Base-by-base conservation (phyloP, 73 alveolate genomes). In the Loxodes magnus region DNA sequence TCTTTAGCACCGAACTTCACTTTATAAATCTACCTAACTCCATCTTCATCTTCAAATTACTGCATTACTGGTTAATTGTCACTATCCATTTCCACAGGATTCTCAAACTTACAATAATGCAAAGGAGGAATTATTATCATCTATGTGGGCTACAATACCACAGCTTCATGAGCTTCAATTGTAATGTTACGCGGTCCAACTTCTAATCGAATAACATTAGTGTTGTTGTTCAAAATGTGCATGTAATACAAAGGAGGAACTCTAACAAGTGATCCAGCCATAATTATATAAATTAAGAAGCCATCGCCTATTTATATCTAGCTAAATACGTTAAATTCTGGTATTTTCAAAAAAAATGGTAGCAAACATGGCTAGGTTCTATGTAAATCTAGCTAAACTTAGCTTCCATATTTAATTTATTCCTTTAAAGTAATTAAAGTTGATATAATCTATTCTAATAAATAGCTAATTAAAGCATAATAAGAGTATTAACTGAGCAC, bases 171-270 rank as follows among this genome's bases (percentile, higher is more conserved):
- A 29, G 51, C 77, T 52, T 64, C 30, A 1, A 53, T 22, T 39
- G 56, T 64, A 9, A 64, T 38, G 15, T 53, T 64, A 37, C 36
- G 20, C 4, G 77, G 77, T 2, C 77, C 77, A 7, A 52, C 14
- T 17, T 35, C 61, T 34, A 64, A 50, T 35, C 65, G 34, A 0
- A 71, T 64, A 7, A 82, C 78, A 65, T 82, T 82, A 2, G 87
- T 30, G 56, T 70, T 82, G 17, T 82, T 71, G 54, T 82, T 90
- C 33, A 77, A 69, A 26, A 82, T 82, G 61, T 82, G 94, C 54
- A 82, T 82, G 84, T 58, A 82, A 37, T 63, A 48, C 39, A 58
- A 79, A 1, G 94, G 94, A 31, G 79, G 74, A 28, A 82, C 77
- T 46, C 59, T 14, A 19, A 46, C 27, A n/a, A n/a, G n/a, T n/a